Conservation (phyloP, 2,329 filamentous ascomycete genomes). For the Sporothrix humicola region DNA sequence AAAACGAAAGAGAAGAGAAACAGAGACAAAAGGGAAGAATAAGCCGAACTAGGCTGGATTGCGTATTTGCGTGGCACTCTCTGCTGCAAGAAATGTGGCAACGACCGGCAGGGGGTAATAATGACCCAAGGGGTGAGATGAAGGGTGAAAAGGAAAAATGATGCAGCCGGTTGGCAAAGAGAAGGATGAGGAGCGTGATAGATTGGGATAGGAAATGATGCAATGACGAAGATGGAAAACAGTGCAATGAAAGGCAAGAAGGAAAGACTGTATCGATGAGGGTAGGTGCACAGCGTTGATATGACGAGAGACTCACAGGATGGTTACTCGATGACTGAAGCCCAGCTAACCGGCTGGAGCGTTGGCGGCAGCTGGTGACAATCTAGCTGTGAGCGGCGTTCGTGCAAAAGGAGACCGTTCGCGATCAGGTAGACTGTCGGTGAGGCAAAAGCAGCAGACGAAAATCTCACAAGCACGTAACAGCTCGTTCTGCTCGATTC, state of each 20-base stretch:
- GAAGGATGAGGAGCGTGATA: neutral
- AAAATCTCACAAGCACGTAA: neutral
- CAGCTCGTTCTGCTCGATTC: neutral
- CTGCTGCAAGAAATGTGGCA: slow-evolving; percentile 3
- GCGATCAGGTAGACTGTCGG: neutral
- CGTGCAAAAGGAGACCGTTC: neutral
- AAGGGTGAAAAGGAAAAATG: neutral
- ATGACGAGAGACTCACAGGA: neutral
- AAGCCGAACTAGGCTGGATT: slow-evolving; percentile 28
- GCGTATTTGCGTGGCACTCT: slow-evolving; percentile 17
- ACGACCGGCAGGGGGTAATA: slow-evolving; percentile 7
- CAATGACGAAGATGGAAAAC: neutral
- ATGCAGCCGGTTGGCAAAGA: neutral
- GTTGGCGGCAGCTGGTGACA: slow-evolving; percentile 1
- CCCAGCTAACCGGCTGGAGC: neutral
- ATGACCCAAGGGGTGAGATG: slow-evolving; percentile 12
- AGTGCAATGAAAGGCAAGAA: neutral
- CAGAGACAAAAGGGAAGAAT: slow-evolving; percentile 2
- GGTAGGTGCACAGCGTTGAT: neutral
- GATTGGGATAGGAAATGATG: neutral
- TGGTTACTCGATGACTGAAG: slow-evolving; percentile 21
- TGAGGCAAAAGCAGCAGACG: neutral
- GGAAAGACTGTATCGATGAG: neutral
- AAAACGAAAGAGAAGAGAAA: neutral
- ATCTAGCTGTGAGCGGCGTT: neutral